Percentiles rank a stretch among this genome's conserved stretches.
phyloP scores from a whole-genome alignment of 208 protist species.

The Zelonia costaricensis region DNA sequence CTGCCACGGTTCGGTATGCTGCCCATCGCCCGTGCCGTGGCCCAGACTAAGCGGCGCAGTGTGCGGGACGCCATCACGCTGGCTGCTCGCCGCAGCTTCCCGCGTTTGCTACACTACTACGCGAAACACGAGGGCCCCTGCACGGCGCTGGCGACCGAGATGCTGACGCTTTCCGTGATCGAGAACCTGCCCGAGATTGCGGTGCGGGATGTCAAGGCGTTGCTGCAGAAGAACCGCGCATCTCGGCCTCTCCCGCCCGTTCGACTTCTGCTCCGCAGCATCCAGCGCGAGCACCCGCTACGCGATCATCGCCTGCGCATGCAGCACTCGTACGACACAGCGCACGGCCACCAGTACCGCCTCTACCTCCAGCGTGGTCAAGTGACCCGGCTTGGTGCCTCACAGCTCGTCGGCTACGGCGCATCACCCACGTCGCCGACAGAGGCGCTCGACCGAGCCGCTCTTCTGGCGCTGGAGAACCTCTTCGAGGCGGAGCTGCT shows the following conservation, averaged over 20 bases:
- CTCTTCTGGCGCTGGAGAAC: slow-evolving; percentile 53
- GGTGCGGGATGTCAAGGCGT: slow-evolving; percentile 39
- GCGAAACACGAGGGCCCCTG: slow-evolving; percentile 38
- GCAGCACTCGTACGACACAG: slow-evolving; percentile 38
- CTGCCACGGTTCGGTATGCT: slow-evolving; percentile 58
- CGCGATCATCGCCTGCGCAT: slow-evolving; percentile 59
- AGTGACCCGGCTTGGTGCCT: slow-evolving; percentile 46
- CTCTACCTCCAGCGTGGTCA: slow-evolving; percentile 67
- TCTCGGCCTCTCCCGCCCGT: slow-evolving; percentile 23
- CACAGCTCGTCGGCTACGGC: slow-evolving; percentile 79
- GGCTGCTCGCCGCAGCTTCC: slow-evolving; percentile 74
- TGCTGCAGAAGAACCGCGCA: slow-evolving; percentile 8
- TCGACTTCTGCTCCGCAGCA: slow-evolving; percentile 32
- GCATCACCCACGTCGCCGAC: slow-evolving; percentile 23
- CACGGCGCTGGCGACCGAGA: slow-evolving; percentile 49
- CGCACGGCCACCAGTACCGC: slow-evolving; percentile 61
- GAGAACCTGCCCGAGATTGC: slow-evolving; percentile 55
- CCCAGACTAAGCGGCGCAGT: slow-evolving; percentile 55
- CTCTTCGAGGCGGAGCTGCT: slow-evolving; percentile 26
- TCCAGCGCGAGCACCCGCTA: slow-evolving; percentile 34
- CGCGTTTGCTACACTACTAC: slow-evolving; percentile 60
- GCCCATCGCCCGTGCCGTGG: slow-evolving; percentile 65
- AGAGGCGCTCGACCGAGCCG: slow-evolving; percentile 63
- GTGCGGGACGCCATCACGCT: slow-evolving; percentile 61
- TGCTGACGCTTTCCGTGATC: slow-evolving; percentile 61